A percentile compares a stretch with the other conserved stretches of the same genome.
Conservation (phyloP, 305 asterid genomes). For the Fraxinus paxiana region DNA sequence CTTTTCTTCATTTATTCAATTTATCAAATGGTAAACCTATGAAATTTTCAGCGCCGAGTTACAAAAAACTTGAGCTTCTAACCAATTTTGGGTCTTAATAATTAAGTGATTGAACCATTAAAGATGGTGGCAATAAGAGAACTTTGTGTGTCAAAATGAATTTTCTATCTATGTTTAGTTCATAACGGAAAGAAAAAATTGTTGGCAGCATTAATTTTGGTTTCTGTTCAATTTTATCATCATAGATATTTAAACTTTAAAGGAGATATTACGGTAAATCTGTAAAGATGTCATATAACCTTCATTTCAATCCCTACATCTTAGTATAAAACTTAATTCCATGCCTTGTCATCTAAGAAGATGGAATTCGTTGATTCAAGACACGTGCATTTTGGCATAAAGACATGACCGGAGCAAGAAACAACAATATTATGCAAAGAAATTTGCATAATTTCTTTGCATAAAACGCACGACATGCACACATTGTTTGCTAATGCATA, state of each 20-base stretch:
- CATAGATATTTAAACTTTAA: neutral
- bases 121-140: neutral
- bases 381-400: neutral
- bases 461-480: neutral
- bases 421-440: neutral
- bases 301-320: neutral
- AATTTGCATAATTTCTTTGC: neutral
- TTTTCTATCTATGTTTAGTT: neutral
- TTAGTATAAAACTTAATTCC: neutral
- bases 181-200: neutral
- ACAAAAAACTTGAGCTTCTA: neutral
- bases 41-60: neutral
- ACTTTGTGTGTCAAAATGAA: neutral
- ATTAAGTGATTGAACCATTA: neutral
- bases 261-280: neutral
- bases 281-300: neutral
- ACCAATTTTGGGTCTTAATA: neutral
- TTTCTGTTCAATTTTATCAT: neutral
- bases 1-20: neutral
- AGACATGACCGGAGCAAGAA: neutral
- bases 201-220: neutral
- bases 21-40: neutral
- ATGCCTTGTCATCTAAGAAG: neutral
- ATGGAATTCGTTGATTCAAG: neutral
- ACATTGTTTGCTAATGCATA: neutral